Percentiles rank a stretch among this genome's conserved stretches.
phyloP scores from a whole-genome alignment of 768 basidiomycete genomes.

The Xerocomellus chrysenteron region DNA sequence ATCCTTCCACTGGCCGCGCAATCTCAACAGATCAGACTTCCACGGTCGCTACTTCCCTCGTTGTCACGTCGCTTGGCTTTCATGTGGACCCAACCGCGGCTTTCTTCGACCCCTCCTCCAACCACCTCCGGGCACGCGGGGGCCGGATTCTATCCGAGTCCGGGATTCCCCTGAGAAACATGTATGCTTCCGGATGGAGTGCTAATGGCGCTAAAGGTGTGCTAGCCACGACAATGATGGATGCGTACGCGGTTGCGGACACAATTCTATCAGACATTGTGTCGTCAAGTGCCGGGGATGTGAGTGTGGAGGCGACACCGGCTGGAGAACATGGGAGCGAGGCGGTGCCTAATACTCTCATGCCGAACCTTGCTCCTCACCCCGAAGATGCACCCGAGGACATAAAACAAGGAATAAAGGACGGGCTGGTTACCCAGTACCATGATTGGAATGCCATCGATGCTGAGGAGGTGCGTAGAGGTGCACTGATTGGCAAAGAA shows the following conservation, averaged over 20 bases:
- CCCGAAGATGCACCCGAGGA: conserved; percentile 49
- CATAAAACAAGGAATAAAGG: conserved; percentile 42
- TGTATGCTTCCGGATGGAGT: conserved; percentile 96
- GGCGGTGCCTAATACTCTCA: conserved; percentile 6
- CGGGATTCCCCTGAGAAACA: conserved; percentile 45
- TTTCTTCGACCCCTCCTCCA: conserved; percentile 58
- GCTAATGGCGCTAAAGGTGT: conserved; percentile 90
- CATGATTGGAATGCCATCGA: conserved; percentile 75
- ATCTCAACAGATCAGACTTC: conserved; percentile 57
- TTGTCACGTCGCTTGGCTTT: conserved; percentile 89
- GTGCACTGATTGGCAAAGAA: conserved; percentile 60
- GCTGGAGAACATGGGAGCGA: conserved; percentile 3
- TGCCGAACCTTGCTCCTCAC: conserved; percentile 39
- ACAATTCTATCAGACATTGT: conserved; percentile 62
- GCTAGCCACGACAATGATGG: conserved; percentile 88
- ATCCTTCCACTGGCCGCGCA: conserved; percentile 46
- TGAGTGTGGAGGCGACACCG: conserved; percentile 16
- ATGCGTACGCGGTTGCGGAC: conserved; percentile 81
- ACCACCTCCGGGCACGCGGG: conserved; percentile 53
- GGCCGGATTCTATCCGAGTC: conserved; percentile 48
- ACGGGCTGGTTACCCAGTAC: conserved; percentile 56
- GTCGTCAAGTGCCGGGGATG: conserved; percentile 3
- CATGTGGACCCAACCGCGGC: conserved; percentile 57
- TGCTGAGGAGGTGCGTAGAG: conserved; percentile 65
- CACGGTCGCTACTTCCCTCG: conserved; percentile 63